These are phyloP conservation scores for Punica granatum DNA, from an alignment of 345 rosid species.

Conservation along the genomic window DNA sequence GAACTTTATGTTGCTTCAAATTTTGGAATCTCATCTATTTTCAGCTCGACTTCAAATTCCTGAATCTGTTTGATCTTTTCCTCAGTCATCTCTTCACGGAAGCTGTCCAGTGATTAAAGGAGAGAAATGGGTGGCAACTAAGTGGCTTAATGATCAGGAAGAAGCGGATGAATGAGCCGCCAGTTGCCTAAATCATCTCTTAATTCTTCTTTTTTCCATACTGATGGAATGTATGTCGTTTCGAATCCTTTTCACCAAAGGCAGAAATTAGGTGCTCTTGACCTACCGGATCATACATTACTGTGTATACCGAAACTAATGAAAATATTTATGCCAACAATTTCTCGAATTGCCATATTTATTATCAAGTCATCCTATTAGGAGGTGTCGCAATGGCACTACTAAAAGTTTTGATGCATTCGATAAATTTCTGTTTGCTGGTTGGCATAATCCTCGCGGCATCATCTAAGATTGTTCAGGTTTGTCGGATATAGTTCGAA, in stretches of 20 bases:
- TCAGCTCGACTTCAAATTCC: too few species aligned
- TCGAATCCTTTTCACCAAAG: background rate
- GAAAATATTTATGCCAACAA: background rate
- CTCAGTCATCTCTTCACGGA: conserved; percentile 25
- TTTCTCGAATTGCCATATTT: background rate
- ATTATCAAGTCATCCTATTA: too few species aligned
- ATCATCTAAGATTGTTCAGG: too few species aligned
- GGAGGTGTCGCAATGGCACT: too few species aligned
- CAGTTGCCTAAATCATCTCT: background rate
- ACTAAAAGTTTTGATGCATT: too few species aligned
- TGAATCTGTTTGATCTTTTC: background rate
- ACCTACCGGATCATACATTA: background rate
- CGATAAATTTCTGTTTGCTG: too few species aligned
- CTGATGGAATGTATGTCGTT: background rate
- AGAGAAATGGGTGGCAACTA: conserved; percentile 49
- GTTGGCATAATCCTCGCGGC: too few species aligned
- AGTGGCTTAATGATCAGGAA: conserved; percentile 28
- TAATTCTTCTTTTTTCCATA: background rate
- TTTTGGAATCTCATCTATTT: too few species aligned
- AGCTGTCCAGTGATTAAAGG: conserved; percentile 48
- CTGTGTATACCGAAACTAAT: background rate
- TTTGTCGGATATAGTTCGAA: too few species aligned
- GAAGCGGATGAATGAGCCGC: background rate
- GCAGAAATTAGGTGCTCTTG: background rate
- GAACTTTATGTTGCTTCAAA: background rate